Evolutionary conservation across 208 protist genomes (phyloP).

Genomic region (Lotmaria passim): DNA sequence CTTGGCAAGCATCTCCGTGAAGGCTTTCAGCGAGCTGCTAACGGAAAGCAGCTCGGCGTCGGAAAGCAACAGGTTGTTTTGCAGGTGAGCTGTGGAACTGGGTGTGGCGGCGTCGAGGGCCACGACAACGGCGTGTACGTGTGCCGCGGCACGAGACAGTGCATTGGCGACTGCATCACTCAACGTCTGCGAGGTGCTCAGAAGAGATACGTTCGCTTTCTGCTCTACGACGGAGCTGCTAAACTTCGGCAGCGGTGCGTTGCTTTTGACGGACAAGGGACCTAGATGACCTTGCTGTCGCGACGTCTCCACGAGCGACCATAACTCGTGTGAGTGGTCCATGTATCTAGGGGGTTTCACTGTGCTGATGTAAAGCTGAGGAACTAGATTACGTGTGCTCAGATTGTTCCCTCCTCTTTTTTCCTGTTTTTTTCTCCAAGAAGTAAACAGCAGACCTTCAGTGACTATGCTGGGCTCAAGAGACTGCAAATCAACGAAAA

Average conservation of each 20-base stretch:
- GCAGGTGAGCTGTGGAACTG: constrained; percentile 39
- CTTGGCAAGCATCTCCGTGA: constrained; percentile 41
- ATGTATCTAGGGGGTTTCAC: too few species aligned
- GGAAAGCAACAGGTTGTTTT: constrained; percentile 64
- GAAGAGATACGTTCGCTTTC: constrained; percentile 16
- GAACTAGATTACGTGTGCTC: neutral
- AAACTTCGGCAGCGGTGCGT: neutral
- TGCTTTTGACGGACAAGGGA: neutral
- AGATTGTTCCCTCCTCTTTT: neutral
- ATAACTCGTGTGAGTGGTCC: constrained; percentile 25
- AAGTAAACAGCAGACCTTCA: neutral
- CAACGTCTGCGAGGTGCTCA: constrained; percentile 23
- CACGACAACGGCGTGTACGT: constrained; percentile 32
- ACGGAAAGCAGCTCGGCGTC: constrained; percentile 77
- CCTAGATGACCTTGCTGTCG: neutral
- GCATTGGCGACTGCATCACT: constrained; percentile 8
- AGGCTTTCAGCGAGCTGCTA: constrained; percentile 48
- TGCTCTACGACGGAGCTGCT: neutral
- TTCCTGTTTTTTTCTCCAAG: neutral
- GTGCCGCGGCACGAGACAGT: constrained; percentile 4
- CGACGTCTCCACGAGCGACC: constrained; percentile 27
- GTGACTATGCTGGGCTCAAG: neutral
- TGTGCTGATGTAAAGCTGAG: too few species aligned
- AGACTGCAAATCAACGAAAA: neutral
- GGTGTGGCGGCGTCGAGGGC: constrained; percentile 55